Base-by-base conservation (phyloP, 306 rosid genomes). In the Casuarina cunninghamiana region DNA sequence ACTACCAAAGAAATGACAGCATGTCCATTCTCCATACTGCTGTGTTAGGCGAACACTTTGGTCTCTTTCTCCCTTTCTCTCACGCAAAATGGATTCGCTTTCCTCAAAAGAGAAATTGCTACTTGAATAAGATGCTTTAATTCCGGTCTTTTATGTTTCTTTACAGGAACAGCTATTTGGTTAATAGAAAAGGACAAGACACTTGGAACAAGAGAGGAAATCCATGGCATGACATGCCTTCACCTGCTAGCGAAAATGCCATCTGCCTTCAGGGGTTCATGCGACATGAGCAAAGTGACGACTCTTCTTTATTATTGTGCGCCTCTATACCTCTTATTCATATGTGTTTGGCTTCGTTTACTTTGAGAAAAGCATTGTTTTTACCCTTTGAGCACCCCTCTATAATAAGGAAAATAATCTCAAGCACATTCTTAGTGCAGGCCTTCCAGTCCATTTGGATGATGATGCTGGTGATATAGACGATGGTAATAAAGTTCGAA, bases 201-300 rank as follows among this genome's bases (percentile, higher is more conserved):
- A 3, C 71, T 66, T 66, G 71, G 32, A 66, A 66, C 4, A 7
- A 0, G 26, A 16, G 9, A 39, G 71, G 48, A 17, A 66, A 3
- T 1, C 5, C 6, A 7, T 39, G 71, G 48, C 13, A 17, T 41
- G 71, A 66, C 71, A 1, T 41, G 71, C 8, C 71, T 66, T 66
- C 71, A 41, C 13, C 32, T 66, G 12, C 71, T 66, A 16, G 71
- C 71, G 15, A 66, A 66, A 66, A 66, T 66, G 71, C 49, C 71
- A 41, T 66, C 50, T 66, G 49, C 71, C 42, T 66, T 41, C 35
- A 0, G 32, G 50, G 42, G 71, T 66, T 66, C 71, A 17, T 41
- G 32, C 48, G 2, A 17, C 71, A 17, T 38, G 12, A 12, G 12
- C 46, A 41, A 6, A 3, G 9, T 66, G 49, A 7, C 39, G 32